Conservation (phyloP, 495 filamentous ascomycete genomes). For the Choiromyces venosus region DNA sequence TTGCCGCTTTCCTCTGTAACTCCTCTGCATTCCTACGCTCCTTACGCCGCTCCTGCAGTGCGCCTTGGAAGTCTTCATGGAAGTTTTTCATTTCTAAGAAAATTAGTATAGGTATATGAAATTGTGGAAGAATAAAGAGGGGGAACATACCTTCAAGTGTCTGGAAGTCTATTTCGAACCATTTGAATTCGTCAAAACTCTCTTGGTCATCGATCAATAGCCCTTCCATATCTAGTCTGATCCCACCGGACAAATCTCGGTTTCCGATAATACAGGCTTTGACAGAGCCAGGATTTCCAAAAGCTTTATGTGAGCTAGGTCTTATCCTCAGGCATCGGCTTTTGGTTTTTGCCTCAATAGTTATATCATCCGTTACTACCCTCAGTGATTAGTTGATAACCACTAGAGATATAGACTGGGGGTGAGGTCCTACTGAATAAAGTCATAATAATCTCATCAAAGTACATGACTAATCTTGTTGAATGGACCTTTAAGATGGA, state of each 20-base stretch:
- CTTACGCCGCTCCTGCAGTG: constrained; percentile 27
- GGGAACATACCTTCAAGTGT: constrained; percentile 9
- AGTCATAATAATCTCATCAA: constrained; percentile 25
- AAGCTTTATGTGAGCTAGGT: constrained; percentile 22
- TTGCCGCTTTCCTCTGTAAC: constrained; percentile 21
- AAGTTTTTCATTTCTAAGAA: constrained; percentile 26
- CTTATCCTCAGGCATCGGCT: constrained; percentile 18
- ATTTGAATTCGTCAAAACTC: constrained; percentile 36
- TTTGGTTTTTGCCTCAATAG: constrained; percentile 16
- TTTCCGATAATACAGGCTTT: constrained; percentile 35
- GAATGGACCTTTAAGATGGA: constrained; percentile 13
- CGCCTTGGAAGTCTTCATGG: constrained; percentile 16
- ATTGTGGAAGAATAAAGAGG: background rate
- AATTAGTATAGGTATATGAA: background rate
- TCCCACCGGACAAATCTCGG: constrained; percentile 27
- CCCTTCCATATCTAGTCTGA: constrained; percentile 36
- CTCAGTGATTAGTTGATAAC: background rate
- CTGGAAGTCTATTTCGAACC: constrained; percentile 40
- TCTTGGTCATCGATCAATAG: constrained; percentile 27
- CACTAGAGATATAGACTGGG: background rate
- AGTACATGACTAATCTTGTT: constrained; percentile 36
- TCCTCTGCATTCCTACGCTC: constrained; percentile 29
- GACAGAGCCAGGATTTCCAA: constrained; percentile 20
- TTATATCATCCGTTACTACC: constrained; percentile 36
- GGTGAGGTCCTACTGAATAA: constrained; percentile 22